phyloP scores from a whole-genome alignment of 345 rosid genomes.

The Turritis glabra region DNA sequence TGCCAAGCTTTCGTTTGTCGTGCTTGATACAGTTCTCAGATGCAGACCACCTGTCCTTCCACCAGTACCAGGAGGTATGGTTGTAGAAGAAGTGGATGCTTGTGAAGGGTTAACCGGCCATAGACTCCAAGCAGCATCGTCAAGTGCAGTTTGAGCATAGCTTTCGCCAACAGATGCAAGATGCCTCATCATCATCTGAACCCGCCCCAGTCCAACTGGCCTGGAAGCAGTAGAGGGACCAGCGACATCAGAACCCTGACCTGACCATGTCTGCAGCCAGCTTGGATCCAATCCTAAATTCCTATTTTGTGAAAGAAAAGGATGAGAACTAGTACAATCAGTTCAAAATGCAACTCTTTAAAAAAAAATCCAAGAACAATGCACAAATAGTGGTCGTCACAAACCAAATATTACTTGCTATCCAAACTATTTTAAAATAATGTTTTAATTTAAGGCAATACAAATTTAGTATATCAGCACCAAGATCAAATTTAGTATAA shows the following conservation, averaged over 20 bases:
- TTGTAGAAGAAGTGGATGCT: constrained; percentile 66
- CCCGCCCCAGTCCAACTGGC: constrained; percentile 83
- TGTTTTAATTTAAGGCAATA: not conserved
- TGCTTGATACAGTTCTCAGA: constrained; percentile 56
- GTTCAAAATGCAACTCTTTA: not conserved
- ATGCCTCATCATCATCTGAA: constrained; percentile 99
- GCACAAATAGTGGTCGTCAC: not conserved
- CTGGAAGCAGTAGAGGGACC: constrained; percentile 85
- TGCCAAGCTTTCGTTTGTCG: constrained; percentile 58
- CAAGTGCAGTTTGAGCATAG: constrained; percentile 85
- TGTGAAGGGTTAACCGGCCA: constrained; percentile 82
- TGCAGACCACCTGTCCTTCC: constrained; percentile 64
- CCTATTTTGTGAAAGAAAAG: constrained; percentile 47
- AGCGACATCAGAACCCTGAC: constrained; percentile 78
- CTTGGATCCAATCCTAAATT: constrained; percentile 73
- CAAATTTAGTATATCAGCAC: not conserved
- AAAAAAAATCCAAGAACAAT: not conserved
- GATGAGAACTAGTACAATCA: constrained; percentile 12
- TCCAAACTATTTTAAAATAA: not conserved
- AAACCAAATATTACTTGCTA: not conserved
- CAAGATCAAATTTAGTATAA: not conserved
- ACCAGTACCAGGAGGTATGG: constrained; percentile 52
- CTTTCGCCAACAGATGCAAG: constrained; percentile 96
- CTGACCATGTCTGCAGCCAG: constrained; percentile 79
- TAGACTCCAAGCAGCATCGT: constrained; percentile 84